Evolutionary conservation across 2,329 filamentous ascomycete genomes (phyloP).

Genomic region (Botrytis tulipae): DNA sequence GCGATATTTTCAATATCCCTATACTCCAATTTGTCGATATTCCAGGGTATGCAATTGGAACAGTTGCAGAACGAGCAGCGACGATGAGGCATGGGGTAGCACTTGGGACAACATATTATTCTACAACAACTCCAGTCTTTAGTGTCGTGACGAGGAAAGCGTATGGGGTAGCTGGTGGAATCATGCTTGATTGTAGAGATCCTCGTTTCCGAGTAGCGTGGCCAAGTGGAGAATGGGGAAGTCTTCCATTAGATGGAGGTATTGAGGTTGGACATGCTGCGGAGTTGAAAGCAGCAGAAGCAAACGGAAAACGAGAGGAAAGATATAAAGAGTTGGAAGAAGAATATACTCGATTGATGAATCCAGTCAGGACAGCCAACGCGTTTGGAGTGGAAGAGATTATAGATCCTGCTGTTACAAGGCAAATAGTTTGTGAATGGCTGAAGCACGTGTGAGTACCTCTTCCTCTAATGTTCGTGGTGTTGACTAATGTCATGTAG

Average conservation of each 20-base stretch:
- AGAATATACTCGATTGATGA: conserved; percentile 61
- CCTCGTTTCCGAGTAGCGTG: conserved; percentile 61
- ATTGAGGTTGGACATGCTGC: conserved; percentile 63
- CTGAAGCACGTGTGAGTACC: conserved; percentile 48
- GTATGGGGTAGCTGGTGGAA: conserved; percentile 62
- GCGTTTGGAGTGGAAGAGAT: conserved; percentile 64
- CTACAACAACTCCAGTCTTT: conserved; percentile 62
- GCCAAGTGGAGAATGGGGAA: conserved; percentile 63
- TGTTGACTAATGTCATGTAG: conserved; percentile 10
- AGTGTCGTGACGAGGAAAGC: conserved; percentile 59
- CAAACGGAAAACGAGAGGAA: conserved; percentile 48
- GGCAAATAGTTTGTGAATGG: conserved; percentile 56
- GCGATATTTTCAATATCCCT: conserved; percentile 64
- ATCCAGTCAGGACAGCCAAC: conserved; percentile 62
- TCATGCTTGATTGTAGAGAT: conserved; percentile 63
- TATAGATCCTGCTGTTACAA: conserved; percentile 59
- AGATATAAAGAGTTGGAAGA: conserved; percentile 57
- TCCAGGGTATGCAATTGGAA: conserved; percentile 63
- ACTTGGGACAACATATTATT: conserved; percentile 60
- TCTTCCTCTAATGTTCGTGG: no score
- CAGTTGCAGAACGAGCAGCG: conserved; percentile 58
- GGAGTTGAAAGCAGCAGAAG: conserved; percentile 55
- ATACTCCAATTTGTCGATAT: conserved; percentile 63
- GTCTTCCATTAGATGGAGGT: conserved; percentile 60
- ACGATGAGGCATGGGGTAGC: conserved; percentile 65